Evolutionary conservation across 164 flowering plant species (phyloP), one percentile per base, ranked within the genome.

Genomic region (Hamamelis virginiana): DNA sequence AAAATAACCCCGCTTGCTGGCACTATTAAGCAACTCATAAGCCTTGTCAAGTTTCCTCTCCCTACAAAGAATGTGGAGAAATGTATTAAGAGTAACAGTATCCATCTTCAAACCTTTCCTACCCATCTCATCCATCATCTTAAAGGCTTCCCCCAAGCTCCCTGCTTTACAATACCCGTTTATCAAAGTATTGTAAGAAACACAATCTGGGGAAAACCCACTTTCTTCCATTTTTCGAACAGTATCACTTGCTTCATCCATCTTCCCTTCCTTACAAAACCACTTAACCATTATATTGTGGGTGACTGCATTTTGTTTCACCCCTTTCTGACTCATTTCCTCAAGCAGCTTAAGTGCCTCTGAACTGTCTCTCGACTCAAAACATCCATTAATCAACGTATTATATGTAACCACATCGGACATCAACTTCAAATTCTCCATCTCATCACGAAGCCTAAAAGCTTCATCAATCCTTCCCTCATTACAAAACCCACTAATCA

Each of bases 331-430:
- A 1, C 15, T 62, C 97, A 94, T 90, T 62, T 85, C 86, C 33
- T 83, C 86, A 23, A 88, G 33, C 80, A 90, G 68, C 68, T 67
- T 72, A 45, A 74, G 77, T 6, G 88, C 97, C 71, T 84, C 84
- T 0, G 66, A 58, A 60, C 79, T 75, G 18, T 60, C 69, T 45
- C 67, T 73, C 77, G 64, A 75, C 72, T 78, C 68, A 52, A 86
- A 80, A 72, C 88, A 92, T 21, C 87, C 94, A 67, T 88, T 80
- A 25, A 92, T 84, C 83, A 94, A 74, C 0, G 95, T 92, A 73
- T 92, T 88, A 61, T 92, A 94, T 0, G 97, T 90, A 43, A 91
- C 86, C 25, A 81, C 86, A 82, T 92, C 91, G 0, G 97, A 94
- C 50, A 62, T 46, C 76, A 89, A 51, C 59, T 82, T 86, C 78